Base-by-base conservation (phyloP, 768 basidiomycete species). In the Lactarius indigo region DNA sequence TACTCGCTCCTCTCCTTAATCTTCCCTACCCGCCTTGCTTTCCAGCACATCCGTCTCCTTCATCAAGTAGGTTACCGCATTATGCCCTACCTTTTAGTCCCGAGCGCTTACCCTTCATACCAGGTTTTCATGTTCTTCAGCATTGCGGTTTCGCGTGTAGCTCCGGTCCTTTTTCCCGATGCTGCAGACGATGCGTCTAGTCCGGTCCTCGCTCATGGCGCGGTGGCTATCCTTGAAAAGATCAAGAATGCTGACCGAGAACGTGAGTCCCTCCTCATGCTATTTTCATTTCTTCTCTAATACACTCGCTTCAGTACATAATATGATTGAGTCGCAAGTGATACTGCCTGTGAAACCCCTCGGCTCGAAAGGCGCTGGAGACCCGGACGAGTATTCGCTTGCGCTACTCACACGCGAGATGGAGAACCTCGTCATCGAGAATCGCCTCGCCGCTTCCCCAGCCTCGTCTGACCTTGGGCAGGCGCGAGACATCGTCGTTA, bases 1-100 rank as follows among this genome's bases (percentile, higher is more conserved):
- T 65, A 72, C 71, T 55, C 72, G 75, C 62, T 64, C 78, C 69
- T 73, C 74, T 73, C 62, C 74, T 28, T 52, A 74, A 69, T 31
- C 41, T 86, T 91, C 76, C 91, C 91, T 0, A 77, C 79, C 7
- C 84, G 90, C 15, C 84, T 90, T 1, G 82, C 85, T 1, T 89
- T 87, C 74, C 92, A 95, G 73, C 90, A 94, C 75, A 82, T 92
- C 66, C 77, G 84, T 42, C 84, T 93, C 75, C 79, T 94, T 44
- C 92, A 91, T 72, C 87, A 92, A 68, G 70, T 70, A 52, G 23
- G 61, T 58, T 23, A 8, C 39, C 5, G 41, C 15, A n/a, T 37
- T 30, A 37, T 15, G 4, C 15, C 17, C 28, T 10, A 18, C 17
- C 10, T 47, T 15, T 17, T 15, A 5, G n/a, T 5, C 37, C 20